Evolutionary conservation across 2,329 filamentous ascomycete species (phyloP), one percentile per base, ranked within the genome.

Genomic region (Talaromyces marneffei): DNA sequence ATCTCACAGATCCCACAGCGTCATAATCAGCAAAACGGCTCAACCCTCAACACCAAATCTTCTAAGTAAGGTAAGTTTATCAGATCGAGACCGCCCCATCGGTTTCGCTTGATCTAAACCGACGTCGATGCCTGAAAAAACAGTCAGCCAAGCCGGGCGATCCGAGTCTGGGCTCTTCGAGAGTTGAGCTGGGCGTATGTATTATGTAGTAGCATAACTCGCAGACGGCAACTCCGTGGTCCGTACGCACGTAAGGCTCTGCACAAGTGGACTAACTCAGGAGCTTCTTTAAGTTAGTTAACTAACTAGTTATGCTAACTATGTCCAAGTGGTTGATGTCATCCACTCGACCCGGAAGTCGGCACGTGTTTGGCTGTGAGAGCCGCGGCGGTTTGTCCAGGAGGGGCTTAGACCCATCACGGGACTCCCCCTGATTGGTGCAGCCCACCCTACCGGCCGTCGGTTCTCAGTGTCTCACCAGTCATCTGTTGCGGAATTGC

Each of bases 211-310:
- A n/a, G n/a, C n/a, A n/a, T n/a, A n/a, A n/a, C n/a, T n/a, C n/a
- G n/a, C n/a, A n/a, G n/a, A n/a, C n/a, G n/a, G n/a, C n/a, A n/a
- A n/a, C n/a, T n/a, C n/a, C n/a, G n/a, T n/a, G n/a, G n/a, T n/a
- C n/a, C n/a, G n/a, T n/a, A 53, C 50, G 50, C n/a, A 53, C 50
- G 50, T 53, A 53, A 53, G 50, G 27, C 44, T 27, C n/a, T 48
- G 42, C 44, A 25, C 25, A 48, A 48, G n/a, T n/a, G n/a, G n/a
- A n/a, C n/a, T n/a, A n/a, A n/a, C n/a, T n/a, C n/a, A n/a, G n/a
- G n/a, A n/a, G n/a, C n/a, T n/a, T n/a, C n/a, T n/a, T n/a, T n/a
- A n/a, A n/a, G n/a, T n/a, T n/a, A n/a, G n/a, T n/a, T n/a, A n/a
- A n/a, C n/a, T n/a, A n/a, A n/a, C n/a, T n/a, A n/a, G n/a, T n/a